Evolutionary conservation across 192 early-diverging fungal species (phyloP), one percentile per base, ranked within the genome.

Genomic region (Mortierella alpina): DNA sequence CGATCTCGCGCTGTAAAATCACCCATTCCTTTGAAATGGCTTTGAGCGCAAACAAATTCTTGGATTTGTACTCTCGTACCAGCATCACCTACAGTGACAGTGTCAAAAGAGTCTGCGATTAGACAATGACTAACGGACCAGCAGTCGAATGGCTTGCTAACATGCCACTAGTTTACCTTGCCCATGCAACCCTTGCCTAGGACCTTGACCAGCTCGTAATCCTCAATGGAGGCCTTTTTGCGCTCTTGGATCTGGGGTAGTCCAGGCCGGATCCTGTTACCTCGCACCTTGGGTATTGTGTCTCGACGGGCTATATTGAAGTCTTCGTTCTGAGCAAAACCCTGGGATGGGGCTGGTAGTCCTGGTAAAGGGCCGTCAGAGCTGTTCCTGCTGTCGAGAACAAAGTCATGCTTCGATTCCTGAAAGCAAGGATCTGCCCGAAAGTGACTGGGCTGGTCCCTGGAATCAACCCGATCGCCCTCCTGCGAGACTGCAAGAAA

Each of bases 1-100:
- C 86, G 17, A 93, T 91, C 69, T 92, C 92, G 61, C 96, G 91
- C 45, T 87, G 83, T 64, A 95, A 87, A n/a, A 96, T 82, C 17
- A 93, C 88, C 80, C 85, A 89, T 75, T 83, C 78, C 50, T 90
- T 90, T 50, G 78, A 83, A 17, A 88, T 90, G 11, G 83, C 81
- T 46, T 90, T 90, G 3, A 90, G 62, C 2, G 89, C 89, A 65
- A 82, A 87, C 14, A 90, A 61, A 51, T 84, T 84, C 31, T 80
- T 70, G n/a, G 70, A 67, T 54, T 58, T 71, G 57, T 80, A 68
- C 42, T 88, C 83, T 50, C 85, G 68, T 0, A 85, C 85, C 40
- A 90, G 53, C 31, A 90, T 62, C 3, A 90, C 88, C 88, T 89
- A 69, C 18, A 39, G 44, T 49, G 49, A 67, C 41, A 45, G 52